These are phyloP conservation scores for Penicillium roqueforti DNA, from an alignment of 495 filamentous ascomycete species.

Conservation along the genomic window DNA sequence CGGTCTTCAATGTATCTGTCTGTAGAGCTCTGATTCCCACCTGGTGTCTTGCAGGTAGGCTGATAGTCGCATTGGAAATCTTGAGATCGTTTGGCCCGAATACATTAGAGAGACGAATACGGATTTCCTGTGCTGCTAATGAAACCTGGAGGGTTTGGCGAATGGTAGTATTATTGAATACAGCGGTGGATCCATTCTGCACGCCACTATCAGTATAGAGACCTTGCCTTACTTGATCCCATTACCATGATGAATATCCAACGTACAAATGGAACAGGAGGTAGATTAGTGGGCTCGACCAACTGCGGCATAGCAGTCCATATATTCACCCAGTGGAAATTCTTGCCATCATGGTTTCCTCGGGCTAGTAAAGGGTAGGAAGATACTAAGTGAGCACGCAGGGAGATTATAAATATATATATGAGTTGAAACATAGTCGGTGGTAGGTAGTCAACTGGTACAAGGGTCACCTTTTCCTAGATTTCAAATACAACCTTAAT, in stretches of 20 bases:
- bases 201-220: background rate
- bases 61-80: constrained; percentile 57
- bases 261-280: constrained; percentile 56
- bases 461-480: background rate
- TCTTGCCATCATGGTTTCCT: background rate
- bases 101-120: constrained; percentile 63
- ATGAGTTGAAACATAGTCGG: background rate
- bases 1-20: constrained; percentile 39
- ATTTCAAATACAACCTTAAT: background rate
- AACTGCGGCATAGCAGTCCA: constrained; percentile 67
- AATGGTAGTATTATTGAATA: constrained; percentile 55
- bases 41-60: constrained; percentile 44
- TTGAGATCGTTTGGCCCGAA: constrained; percentile 59
- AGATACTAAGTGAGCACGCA: background rate
- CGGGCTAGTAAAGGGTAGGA: background rate
- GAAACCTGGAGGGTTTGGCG: constrained; percentile 63
- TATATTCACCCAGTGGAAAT: constrained; percentile 58
- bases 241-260: background rate
- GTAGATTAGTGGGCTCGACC: constrained; percentile 59
- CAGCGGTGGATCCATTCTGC: constrained; percentile 7
- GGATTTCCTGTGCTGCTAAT: constrained; percentile 48
- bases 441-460: background rate
- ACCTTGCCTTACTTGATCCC: too few species aligned
- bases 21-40: constrained; percentile 41
- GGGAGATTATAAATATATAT: background rate